Evolutionary conservation across 345 rosid species (phyloP).

Genomic region (Litchi chinensis): DNA sequence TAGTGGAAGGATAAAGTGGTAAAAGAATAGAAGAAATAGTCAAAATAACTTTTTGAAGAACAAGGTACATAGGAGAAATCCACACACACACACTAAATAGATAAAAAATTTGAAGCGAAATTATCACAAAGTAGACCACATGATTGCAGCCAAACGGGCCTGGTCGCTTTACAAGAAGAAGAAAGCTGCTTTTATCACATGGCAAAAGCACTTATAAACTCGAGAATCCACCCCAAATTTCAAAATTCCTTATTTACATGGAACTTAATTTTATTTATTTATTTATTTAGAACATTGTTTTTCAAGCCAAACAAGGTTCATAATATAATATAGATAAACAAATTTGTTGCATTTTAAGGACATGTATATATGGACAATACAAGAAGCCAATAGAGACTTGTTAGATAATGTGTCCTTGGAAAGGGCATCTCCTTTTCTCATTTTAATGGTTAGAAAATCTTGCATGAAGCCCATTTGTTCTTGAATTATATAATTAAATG

Average conservation of each 20-base stretch:
- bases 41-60: conserved; percentile 19
- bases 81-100: no score
- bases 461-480: neutral
- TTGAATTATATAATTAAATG: neutral
- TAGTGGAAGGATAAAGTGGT: conserved; percentile 5
- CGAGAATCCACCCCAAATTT: conserved; percentile 22
- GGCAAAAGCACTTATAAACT: conserved; percentile 35
- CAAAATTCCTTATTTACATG: conserved; percentile 28
- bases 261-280: neutral
- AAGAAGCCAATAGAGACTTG: neutral
- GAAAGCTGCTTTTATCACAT: conserved; percentile 83
- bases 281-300: neutral
- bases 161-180: conserved; percentile 73
- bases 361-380: neutral
- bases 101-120: conserved; percentile 24
- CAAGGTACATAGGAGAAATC: conserved; percentile 30
- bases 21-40: conserved; percentile 3
- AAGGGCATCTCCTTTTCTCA: conserved; percentile 8
- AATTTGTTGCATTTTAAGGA: neutral
- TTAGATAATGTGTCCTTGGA: conserved; percentile 26
- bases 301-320: neutral
- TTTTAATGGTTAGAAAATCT: neutral
- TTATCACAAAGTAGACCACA: conserved; percentile 64
- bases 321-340: neutral
- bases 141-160: conserved; percentile 90